Percentiles rank a stretch among this genome's conserved stretches.
Evolutionary conservation across 2,329 filamentous ascomycete genomes (phyloP).

Genomic region (Didymella sp.): DNA sequence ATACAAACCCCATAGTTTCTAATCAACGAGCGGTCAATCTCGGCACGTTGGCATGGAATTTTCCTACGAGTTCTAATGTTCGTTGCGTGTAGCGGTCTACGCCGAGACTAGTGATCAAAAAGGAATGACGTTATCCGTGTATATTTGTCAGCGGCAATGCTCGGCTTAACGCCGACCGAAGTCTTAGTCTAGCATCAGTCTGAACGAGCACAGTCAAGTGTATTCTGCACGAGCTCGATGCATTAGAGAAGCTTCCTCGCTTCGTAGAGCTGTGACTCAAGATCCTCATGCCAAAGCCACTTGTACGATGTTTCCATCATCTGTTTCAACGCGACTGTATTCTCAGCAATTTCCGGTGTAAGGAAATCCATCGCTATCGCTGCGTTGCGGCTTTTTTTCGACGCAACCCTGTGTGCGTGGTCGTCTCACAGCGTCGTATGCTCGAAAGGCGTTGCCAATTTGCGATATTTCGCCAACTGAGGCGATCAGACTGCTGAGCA

Average conservation of each 20-base stretch:
- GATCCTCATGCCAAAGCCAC: slow-evolving; percentile 42
- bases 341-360: slow-evolving; percentile 25
- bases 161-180: background rate
- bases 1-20: slow-evolving; percentile 17
- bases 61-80: slow-evolving; percentile 16
- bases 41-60: slow-evolving; percentile 24
- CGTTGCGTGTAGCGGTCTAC: slow-evolving; percentile 7
- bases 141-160: slow-evolving; percentile 13
- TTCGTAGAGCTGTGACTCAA: slow-evolving; percentile 30
- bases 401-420: slow-evolving; percentile 29
- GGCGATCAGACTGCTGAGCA: slow-evolving; percentile 10
- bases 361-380: slow-evolving; percentile 24
- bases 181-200: background rate
- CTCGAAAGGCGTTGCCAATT: slow-evolving; percentile 24
- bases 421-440: slow-evolving; percentile 31
- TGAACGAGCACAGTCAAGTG: background rate
- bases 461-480: slow-evolving; percentile 1
- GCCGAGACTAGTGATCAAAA: slow-evolving; percentile 5
- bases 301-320: slow-evolving; percentile 26
- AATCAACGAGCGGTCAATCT: slow-evolving; percentile 23
- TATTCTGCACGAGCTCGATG: background rate
- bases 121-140: slow-evolving; percentile 11
- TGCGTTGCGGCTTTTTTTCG: slow-evolving; percentile 6
- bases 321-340: slow-evolving; percentile 24
- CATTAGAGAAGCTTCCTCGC: slow-evolving; percentile 27